Conservation (phyloP, 345 rosid genomes). For the Hypericum androsaemum region DNA sequence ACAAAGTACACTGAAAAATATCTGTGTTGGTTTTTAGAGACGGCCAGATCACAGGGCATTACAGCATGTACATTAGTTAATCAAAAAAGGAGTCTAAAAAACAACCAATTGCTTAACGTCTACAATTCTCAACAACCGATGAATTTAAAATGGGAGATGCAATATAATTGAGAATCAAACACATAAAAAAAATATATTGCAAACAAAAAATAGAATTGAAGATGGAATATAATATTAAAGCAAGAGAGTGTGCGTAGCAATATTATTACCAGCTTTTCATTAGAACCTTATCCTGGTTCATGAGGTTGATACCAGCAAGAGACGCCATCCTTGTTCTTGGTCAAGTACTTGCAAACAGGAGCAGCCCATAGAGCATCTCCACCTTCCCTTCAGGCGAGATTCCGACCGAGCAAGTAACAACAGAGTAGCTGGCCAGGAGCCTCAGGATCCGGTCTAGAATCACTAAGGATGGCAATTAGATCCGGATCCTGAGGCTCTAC, state of each 20-base stretch:
- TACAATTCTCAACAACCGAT: too few species aligned
- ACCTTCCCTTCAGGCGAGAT: conserved; percentile 31
- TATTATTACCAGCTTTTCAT: conserved; percentile 80
- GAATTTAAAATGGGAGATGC: too few species aligned
- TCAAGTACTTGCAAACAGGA: conserved; percentile 72
- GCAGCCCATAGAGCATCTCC: conserved; percentile 62
- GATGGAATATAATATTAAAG: too few species aligned
- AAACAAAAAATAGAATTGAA: too few species aligned
- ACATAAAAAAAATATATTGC: not conserved
- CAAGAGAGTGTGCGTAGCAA: not conserved
- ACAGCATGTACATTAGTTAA: too few species aligned
- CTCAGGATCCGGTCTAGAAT: conserved; percentile 71
- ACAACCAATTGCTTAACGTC: too few species aligned
- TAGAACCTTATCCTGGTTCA: conserved; percentile 86
- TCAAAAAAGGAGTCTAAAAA: too few species aligned
- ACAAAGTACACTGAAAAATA: too few species aligned
- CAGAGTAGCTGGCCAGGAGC: conserved; percentile 54
- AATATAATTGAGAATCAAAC: not conserved
- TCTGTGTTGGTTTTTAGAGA: too few species aligned
- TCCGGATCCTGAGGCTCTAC: too few species aligned
- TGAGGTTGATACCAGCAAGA: conserved; percentile 54
- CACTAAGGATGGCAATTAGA: too few species aligned
- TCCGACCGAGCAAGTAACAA: conserved; percentile 43
- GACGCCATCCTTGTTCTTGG: conserved; percentile 80
- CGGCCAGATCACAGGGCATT: too few species aligned